Base-by-base conservation (phyloP, 495 filamentous ascomycete genomes). In the Thermochaetoides thermophila region DNA sequence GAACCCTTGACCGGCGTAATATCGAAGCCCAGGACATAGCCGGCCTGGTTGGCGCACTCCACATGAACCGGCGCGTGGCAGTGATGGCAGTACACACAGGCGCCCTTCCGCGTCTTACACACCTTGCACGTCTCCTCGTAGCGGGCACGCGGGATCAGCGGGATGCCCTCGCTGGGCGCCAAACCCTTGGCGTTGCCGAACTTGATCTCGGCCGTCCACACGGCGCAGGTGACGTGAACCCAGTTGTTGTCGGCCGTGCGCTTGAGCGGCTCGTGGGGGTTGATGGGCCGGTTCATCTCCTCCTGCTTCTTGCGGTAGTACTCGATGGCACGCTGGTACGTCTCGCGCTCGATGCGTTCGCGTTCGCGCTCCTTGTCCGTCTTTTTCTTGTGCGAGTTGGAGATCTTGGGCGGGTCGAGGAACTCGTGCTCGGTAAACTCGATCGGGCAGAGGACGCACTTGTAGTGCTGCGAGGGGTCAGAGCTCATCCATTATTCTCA, bases 151-250 rank as follows among this genome's bases (percentile, higher is more conserved):
- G 79, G 68, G 43, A 95, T 80, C 17, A 74, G 69, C 10, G 73
- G 78, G 40, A 99, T 82, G 25, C 89, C 86, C 61, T 99, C 89
- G 3, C 79, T 78, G 13, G 81, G 73, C 37, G 82, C 77, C 13
- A 99, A 60, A 5, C 76, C 73, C 38, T 77, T 73, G 14, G 85
- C 77, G 48, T 81, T 78, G 16, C 76, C 81, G 50, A 92, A 96
- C 48, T 84, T 91, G 43, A 93, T 74, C 47, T 95, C 89, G 0
- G 84, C 81, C 7, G 76, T 82, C 76, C 78, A 95, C 19, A 95
- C 62, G 4, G 89, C 84, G 45, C 89, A 99, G 26, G 75, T 70
- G 17, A 95, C 83, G 49, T 99, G 89, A n/a, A 92, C 81, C 89
- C 89, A 99, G 45, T 96, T 95, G 55, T 95, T 95, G 37, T 83